Evolutionary conservation across 2,329 filamentous ascomycete species (phyloP).

Genomic region (Beauveria pseudobassiana): DNA sequence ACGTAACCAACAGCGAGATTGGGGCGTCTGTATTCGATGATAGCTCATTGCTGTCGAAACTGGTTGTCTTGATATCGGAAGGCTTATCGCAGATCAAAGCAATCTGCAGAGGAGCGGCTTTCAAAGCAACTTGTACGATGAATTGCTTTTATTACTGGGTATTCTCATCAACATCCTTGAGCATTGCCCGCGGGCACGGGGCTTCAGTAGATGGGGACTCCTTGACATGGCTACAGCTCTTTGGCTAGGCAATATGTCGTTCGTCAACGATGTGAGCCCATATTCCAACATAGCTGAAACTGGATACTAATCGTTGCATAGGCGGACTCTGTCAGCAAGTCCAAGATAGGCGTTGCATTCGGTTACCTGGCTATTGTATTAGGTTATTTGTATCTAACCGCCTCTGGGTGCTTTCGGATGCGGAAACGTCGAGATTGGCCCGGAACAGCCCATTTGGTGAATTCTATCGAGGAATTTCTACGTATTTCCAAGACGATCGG

Average conservation of each 20-base stretch:
- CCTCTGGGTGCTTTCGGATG: conserved; percentile 36
- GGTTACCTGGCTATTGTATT: conserved; percentile 82
- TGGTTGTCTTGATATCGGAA: conserved; percentile 43
- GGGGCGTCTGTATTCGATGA: conserved; percentile 64
- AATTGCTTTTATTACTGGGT: conserved; percentile 69
- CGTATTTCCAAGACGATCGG: conserved; percentile 43
- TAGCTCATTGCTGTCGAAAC: conserved; percentile 42
- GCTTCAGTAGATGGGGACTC: conserved; percentile 29
- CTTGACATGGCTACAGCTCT: conserved; percentile 54
- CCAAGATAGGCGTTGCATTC: conserved; percentile 72
- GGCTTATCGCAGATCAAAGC: conserved; percentile 42
- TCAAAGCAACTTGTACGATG: conserved; percentile 50
- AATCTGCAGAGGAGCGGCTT: conserved; percentile 43
- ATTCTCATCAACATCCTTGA: conserved; percentile 85
- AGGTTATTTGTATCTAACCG: conserved; percentile 65
- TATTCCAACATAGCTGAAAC: not conserved
- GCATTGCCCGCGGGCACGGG: conserved; percentile 57
- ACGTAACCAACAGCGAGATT: conserved; percentile 75
- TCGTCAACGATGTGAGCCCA: conserved; percentile 57
- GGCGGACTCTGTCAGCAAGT: conserved; percentile 66
- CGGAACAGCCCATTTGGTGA: conserved; percentile 38
- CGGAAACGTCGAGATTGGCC: conserved; percentile 33
- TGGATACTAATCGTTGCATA: conserved; percentile 25
- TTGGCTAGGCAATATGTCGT: conserved; percentile 61
- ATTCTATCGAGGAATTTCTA: conserved; percentile 49